Evolutionary conservation across 345 rosid genomes (phyloP), one percentile per base, ranked within the genome.

Genomic region (Hypericum perforatum): DNA sequence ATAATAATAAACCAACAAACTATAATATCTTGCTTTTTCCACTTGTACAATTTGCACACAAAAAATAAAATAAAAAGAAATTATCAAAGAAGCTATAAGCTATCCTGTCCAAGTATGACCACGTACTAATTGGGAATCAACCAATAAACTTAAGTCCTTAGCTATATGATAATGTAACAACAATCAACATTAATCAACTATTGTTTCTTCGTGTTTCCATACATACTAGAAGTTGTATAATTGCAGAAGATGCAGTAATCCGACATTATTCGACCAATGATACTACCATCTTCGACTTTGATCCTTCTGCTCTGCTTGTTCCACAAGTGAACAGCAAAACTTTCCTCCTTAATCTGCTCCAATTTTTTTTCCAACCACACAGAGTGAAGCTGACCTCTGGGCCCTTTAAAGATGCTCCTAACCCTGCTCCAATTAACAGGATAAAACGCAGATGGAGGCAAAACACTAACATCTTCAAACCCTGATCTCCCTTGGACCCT

Each of bases 401-500:
- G 78, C 8, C 76, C 77, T 29, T 13, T 59, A 59, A 81, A 92
- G 22, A 92, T 48, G 5, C 81, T 69, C n/a, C 14, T 10, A 56
- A 92, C 70, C 54, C 82, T 60, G 11, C 65, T 83, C 98, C 98
- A 92, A 42, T 74, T 71, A 40, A 88, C 92, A 0, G 90, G 98
- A 70, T 92, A 92, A 72, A 88, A 92, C 1, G 90, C 96, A 4
- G 74, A 56, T 3, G 91, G 95, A 6, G 90, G 86, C 79, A 83
- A 40, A 38, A 92, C 84, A 0, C 79, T 71, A 74, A 87, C 81
- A 67, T 22, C 32, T 22, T 76, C 55, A 32, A 63, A 65, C 36
- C 75, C 79, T 12, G 80, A 60, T 45, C 68, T 63, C 0, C 53
- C 68, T 0, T 11, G 55, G 9, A 85, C 58, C 54, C 85, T 76